These are phyloP conservation scores for Candida incommunis DNA, from an alignment of 805 yeast species.

Conservation along the genomic window DNA sequence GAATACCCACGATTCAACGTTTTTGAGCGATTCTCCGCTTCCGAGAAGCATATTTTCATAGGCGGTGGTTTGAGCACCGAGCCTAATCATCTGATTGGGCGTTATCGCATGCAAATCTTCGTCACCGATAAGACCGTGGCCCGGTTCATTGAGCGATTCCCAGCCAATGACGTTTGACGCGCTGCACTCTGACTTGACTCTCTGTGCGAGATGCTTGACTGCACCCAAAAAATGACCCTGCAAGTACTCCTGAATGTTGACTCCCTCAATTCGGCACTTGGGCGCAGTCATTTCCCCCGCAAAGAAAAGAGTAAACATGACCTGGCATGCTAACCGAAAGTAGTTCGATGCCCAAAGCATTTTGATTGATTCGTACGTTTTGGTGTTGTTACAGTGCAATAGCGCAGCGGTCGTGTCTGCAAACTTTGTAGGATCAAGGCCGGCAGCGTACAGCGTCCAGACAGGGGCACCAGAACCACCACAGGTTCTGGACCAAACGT, in stretches of 20 bases:
- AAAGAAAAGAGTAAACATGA: constrained; percentile 83
- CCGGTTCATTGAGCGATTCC: constrained; percentile 80
- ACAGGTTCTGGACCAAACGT: constrained; percentile 79
- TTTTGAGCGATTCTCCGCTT: constrained; percentile 53
- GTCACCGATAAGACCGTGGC: constrained; percentile 55
- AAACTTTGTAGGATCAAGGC: constrained; percentile 61
- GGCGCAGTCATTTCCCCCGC: constrained; percentile 70
- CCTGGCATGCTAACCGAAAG: constrained; percentile 52
- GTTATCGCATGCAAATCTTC: constrained; percentile 33
- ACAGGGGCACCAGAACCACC: constrained; percentile 93
- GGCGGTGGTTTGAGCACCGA: constrained; percentile 76
- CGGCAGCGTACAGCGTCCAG: constrained; percentile 90
- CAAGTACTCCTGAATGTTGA: constrained; percentile 63
- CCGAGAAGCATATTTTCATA: constrained; percentile 64
- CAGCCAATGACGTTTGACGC: constrained; percentile 46
- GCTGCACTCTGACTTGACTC: constrained; percentile 22
- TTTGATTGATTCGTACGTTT: constrained; percentile 26
- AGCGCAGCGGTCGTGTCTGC: constrained; percentile 64
- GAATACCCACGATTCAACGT: constrained; percentile 57
- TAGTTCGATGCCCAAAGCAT: constrained; percentile 93
- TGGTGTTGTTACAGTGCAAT: constrained; percentile 41
- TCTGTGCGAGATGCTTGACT: constrained; percentile 31
- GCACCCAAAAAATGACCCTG: constrained; percentile 50
- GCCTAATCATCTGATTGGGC: constrained; percentile 33
- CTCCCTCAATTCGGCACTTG: constrained; percentile 50